Percentiles rank a stretch among this genome's conserved stretches.
Conservation (phyloP, 2,329 filamentous ascomycete genomes). For the Hortaea sp. region DNA sequence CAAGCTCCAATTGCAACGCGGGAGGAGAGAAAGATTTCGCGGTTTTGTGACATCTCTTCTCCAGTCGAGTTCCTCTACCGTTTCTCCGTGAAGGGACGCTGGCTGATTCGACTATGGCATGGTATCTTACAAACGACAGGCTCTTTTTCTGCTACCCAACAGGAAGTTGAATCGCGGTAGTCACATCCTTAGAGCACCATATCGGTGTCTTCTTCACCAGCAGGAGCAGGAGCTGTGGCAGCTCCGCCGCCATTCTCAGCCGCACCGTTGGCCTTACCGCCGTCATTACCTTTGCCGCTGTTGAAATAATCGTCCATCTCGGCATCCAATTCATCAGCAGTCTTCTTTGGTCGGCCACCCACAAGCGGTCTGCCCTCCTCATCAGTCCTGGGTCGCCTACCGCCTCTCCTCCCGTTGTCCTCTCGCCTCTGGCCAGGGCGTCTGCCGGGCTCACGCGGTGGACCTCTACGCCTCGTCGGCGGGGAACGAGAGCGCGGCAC, state of each 20-base stretch:
- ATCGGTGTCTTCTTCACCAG: slow-evolving; percentile 21
- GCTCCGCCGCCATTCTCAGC: slow-evolving; percentile 10
- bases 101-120: too few species aligned
- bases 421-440: slow-evolving; percentile 36
- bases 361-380: slow-evolving; percentile 36
- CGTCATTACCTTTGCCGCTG: slow-evolving; percentile 28
- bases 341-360: slow-evolving; percentile 60
- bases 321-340: slow-evolving; percentile 83
- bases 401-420: slow-evolving; percentile 31
- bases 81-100: too few species aligned
- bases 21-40: too few species aligned
- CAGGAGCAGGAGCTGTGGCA: slow-evolving; percentile 5
- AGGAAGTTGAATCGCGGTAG: too few species aligned
- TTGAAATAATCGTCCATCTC: slow-evolving; percentile 94
- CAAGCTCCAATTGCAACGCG: too few species aligned
- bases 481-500: slow-evolving; percentile 55
- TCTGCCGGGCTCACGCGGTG: slow-evolving; percentile 39
- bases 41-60: too few species aligned
- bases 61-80: too few species aligned
- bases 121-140: too few species aligned
- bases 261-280: slow-evolving; percentile 11
- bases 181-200: slow-evolving; percentile 21
- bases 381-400: slow-evolving; percentile 25
- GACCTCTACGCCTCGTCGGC: slow-evolving; percentile 37
- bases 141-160: too few species aligned